Evolutionary conservation across 345 rosid species (phyloP).

Genomic region (Lagerstroemia speciosa): DNA sequence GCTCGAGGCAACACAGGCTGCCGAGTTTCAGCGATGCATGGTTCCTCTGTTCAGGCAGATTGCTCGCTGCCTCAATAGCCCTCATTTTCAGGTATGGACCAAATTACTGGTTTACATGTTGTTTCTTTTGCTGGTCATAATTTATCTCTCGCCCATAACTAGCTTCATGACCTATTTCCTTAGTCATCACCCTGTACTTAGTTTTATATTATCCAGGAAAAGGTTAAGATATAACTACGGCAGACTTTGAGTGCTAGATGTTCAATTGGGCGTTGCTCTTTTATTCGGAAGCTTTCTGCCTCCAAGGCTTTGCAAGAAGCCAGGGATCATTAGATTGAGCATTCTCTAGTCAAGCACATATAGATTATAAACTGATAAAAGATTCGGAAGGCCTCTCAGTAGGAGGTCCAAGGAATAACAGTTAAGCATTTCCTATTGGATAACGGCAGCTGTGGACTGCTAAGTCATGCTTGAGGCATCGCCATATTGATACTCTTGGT

Average conservation of each 20-base stretch:
- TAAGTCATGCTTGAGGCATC: not conserved
- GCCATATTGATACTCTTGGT: not conserved
- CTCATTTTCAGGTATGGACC: slow-evolving; percentile 38
- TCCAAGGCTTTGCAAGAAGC: not conserved
- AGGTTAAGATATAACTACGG: not conserved
- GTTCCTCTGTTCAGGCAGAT: slow-evolving; percentile 45
- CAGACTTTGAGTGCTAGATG: not conserved
- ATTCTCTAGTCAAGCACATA: not conserved
- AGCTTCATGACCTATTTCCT: not conserved
- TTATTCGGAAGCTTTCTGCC: not conserved
- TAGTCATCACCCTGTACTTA: not conserved
- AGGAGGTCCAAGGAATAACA: not conserved
- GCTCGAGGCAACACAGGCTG: slow-evolving; percentile 38
- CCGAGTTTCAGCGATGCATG: slow-evolving; percentile 43
- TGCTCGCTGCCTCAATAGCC: slow-evolving; percentile 42
- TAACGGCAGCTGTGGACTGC: not conserved
- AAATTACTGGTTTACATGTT: not conserved
- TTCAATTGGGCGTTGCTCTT: not conserved
- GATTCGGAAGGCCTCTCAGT: not conserved
- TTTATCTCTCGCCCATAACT: not conserved
- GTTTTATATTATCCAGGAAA: not conserved
- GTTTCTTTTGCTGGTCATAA: not conserved
- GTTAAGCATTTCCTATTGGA: not conserved
- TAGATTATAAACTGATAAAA: not conserved
- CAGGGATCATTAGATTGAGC: not conserved